Evolutionary conservation across 805 yeast genomes (phyloP).

Genomic region (Ogataea methanolica): DNA sequence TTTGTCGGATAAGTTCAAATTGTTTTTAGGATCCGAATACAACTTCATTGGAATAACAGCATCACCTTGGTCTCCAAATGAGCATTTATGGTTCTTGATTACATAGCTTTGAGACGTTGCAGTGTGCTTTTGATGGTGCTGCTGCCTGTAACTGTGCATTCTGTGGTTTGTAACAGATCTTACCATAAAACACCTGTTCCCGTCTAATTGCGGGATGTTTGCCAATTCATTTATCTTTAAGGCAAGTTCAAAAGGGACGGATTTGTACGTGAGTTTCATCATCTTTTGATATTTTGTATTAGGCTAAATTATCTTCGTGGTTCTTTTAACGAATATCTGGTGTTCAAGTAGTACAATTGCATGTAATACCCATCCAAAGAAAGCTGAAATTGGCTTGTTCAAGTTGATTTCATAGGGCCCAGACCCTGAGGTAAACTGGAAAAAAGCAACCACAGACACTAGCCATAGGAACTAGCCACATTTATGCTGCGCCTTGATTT

Average conservation of each 20-base stretch:
- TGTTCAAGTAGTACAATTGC: too few relatives aligned
- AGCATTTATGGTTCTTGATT: constrained; percentile 49
- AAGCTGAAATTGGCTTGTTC: too few relatives aligned
- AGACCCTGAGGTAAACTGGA: too few relatives aligned
- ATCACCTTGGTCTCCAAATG: constrained; percentile 33
- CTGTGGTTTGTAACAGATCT: constrained; percentile 17
- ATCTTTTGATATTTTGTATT: background rate
- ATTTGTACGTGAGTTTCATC: constrained; percentile 21
- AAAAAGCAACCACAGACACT: too few relatives aligned
- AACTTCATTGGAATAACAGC: constrained; percentile 33
- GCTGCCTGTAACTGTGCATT: constrained; percentile 12
- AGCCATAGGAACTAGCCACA: too few relatives aligned
- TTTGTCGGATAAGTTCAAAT: constrained; percentile 38
- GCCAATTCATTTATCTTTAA: constrained; percentile 62
- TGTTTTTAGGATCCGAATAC: constrained; percentile 32
- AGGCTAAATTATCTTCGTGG: too few relatives aligned
- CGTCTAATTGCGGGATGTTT: constrained; percentile 80
- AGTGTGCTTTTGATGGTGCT: constrained; percentile 18
- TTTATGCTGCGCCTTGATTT: too few relatives aligned
- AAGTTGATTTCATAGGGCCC: too few relatives aligned
- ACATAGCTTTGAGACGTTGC: constrained; percentile 38
- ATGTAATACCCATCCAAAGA: too few relatives aligned
- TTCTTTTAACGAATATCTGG: too few relatives aligned
- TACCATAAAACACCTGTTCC: constrained; percentile 55
- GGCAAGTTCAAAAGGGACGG: constrained; percentile 47